These are phyloP conservation scores for Pseudomonodictys pantanalensis DNA, from an alignment of 495 filamentous ascomycete genomes.

Conservation along the genomic window DNA sequence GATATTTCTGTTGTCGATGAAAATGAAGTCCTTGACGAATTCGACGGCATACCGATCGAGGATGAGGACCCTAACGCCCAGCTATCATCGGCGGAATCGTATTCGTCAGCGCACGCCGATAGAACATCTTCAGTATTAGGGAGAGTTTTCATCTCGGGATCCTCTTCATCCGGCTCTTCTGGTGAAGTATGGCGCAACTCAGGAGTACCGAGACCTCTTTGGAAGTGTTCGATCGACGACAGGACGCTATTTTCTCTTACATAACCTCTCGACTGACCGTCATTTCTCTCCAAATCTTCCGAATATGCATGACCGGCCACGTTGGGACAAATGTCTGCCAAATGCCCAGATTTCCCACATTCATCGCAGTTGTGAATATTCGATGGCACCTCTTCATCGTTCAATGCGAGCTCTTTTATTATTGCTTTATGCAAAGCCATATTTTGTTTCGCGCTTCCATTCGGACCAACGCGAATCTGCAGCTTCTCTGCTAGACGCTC, in stretches of 20 bases:
- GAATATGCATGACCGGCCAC: background rate
- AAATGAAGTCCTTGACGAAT: background rate
- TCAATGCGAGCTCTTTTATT: background rate
- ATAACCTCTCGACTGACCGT: background rate
- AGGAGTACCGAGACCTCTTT: background rate
- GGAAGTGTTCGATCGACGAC: background rate
- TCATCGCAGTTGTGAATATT: background rate
- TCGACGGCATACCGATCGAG: background rate
- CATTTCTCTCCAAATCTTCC: background rate
- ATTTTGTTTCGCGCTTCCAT: background rate
- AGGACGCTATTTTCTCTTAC: background rate
- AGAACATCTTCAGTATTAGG: background rate
- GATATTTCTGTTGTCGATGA: background rate
- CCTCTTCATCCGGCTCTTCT: background rate
- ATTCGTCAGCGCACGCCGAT: background rate
- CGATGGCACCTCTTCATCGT: background rate
- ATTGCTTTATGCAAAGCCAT: background rate
- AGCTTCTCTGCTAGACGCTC: background rate
- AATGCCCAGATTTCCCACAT: background rate
- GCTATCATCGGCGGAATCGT: background rate
- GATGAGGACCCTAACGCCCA: background rate
- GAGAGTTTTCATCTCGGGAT: background rate
- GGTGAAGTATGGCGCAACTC: background rate
- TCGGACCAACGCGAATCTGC: background rate
- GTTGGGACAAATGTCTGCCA: background rate